Conservation (phyloP, 768 basidiomycete genomes). For the Candolleomyces eurysporus region DNA sequence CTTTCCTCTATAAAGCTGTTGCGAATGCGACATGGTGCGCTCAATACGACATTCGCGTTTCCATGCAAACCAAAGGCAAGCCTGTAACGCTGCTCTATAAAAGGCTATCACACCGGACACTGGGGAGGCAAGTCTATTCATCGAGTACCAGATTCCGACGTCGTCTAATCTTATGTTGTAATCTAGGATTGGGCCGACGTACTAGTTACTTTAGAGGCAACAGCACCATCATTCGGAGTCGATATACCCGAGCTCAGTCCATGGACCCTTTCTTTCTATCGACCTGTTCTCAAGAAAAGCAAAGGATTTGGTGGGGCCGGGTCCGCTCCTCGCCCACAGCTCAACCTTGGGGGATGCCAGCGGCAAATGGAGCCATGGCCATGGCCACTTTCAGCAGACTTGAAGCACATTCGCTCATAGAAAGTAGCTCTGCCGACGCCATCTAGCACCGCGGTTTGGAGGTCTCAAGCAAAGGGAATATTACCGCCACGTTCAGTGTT, state of each 20-base stretch:
- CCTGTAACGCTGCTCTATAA: constrained; percentile 40
- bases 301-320: background rate
- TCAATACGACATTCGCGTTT: constrained; percentile 40
- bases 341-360: background rate
- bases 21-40: constrained; percentile 35
- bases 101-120: constrained; percentile 40
- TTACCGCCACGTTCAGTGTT: constrained; percentile 40
- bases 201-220: constrained; percentile 41
- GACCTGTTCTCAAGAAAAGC: constrained; percentile 5
- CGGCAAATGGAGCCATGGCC: background rate
- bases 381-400: background rate
- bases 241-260: constrained; percentile 32
- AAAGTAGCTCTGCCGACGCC: background rate
- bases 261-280: constrained; percentile 33
- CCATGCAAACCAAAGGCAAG: constrained; percentile 37
- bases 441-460: constrained; percentile 19
- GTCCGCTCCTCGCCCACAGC: background rate
- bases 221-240: constrained; percentile 39
- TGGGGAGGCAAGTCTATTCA: constrained; percentile 32
- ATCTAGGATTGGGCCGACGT: constrained; percentile 41
- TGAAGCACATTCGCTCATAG: background rate
- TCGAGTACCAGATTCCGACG: background rate
- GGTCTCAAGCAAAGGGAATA: constrained; percentile 35
- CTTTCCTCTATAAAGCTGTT: constrained; percentile 27
- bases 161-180: background rate